phyloP scores from a whole-genome alignment of 2,329 filamentous ascomycete species.

The Cladosporium austrohemisphaericum region DNA sequence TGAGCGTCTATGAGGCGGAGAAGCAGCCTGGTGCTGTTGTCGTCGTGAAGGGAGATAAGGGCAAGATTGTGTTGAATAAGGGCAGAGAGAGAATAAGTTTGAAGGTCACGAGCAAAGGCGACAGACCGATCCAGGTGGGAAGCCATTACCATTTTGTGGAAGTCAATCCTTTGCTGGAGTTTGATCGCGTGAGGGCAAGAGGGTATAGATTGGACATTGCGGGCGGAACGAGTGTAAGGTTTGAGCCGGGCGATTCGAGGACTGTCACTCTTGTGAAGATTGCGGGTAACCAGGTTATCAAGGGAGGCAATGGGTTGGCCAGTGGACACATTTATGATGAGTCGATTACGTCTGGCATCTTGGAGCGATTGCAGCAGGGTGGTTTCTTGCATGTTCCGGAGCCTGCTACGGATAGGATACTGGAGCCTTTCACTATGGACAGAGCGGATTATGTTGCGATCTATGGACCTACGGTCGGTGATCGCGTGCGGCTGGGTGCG shows the following conservation, averaged over 20 bases:
- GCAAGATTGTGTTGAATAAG: constrained; percentile 66
- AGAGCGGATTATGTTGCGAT: constrained; percentile 76
- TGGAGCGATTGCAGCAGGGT: constrained; percentile 62
- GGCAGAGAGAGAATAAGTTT: constrained; percentile 70
- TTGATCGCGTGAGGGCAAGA: constrained; percentile 78
- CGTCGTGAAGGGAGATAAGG: constrained; percentile 60
- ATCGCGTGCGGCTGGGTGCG: constrained; percentile 73
- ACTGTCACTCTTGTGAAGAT: constrained; percentile 90
- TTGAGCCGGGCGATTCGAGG: constrained; percentile 89
- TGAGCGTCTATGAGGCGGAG: constrained; percentile 62
- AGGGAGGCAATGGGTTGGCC: constrained; percentile 78
- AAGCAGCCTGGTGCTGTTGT: constrained; percentile 78
- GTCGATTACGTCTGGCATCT: constrained; percentile 60
- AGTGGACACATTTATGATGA: constrained; percentile 65
- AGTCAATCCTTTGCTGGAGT: constrained; percentile 83
- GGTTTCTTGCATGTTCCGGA: constrained; percentile 77
- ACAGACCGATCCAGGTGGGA: constrained; percentile 84
- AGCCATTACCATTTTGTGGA: constrained; percentile 97
- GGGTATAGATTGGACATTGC: constrained; percentile 86
- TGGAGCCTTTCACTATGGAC: constrained; percentile 67
- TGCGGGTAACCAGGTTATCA: constrained; percentile 72
- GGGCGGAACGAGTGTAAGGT: constrained; percentile 85
- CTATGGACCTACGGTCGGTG: constrained; percentile 90
- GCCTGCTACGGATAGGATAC: constrained; percentile 53
- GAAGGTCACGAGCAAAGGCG: constrained; percentile 78